Evolutionary conservation across 495 filamentous ascomycete genomes (phyloP), one percentile per base, ranked within the genome.

Genomic region (Podospora didyma): DNA sequence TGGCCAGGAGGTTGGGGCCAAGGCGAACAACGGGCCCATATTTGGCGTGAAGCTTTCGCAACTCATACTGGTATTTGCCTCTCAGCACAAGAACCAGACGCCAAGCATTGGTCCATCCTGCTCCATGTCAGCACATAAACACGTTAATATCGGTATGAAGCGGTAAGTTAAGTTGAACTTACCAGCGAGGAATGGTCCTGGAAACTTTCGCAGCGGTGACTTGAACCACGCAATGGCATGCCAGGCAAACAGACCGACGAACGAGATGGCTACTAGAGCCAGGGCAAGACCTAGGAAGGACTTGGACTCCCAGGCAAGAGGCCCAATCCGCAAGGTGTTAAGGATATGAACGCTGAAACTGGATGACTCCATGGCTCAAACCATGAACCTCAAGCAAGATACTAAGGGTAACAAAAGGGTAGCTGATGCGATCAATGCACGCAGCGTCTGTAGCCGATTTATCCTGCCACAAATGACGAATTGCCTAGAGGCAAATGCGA

Each of bases 11-110:
- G 41, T 73, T 68, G 19, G 73, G 74, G 1, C 59, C 71, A 28
- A 73, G 61, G 2, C 71, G 69, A 12, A 76, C 73, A 3, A 73
- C 65, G 2, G 61, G 61, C 5, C 74, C 70, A 50, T 75, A 76
- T 49, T 68, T 64, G 3, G 64, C 59, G 61, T 76, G 75, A 7
- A 77, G 57, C 2, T 56, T 39, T n/a, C 46, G 53, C 24, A 53
- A 53, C 19, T 51, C 49, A 12, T 51, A 23, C 39, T 67, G 64
- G 20, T 51, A 63, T 23, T 37, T 52, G 10, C 64, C 56, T 6
- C 47, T 44, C 19, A 49, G 46, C 14, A 62, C 47, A n/a, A 49
- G 60, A 24, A 49, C 57, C 23, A 65, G 47, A 17, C 62, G 61
- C 62, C 62, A 69, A 17, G 67, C 37, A 49, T 64, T 62, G 20